phyloP scores from a whole-genome alignment of 768 basidiomycete species.

The Mycena amicta region DNA sequence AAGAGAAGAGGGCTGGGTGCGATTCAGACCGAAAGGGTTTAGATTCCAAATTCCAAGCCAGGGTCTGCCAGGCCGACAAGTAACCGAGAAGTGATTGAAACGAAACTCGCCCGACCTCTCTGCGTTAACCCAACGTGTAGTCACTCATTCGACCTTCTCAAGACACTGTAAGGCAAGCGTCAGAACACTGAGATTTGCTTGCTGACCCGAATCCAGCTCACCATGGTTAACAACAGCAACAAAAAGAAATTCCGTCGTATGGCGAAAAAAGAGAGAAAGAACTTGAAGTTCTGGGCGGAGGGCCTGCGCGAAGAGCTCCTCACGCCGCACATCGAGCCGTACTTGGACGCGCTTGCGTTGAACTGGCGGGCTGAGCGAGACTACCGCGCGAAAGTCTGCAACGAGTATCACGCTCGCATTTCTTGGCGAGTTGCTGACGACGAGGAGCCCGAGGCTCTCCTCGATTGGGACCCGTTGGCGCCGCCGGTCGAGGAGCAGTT shows the following conservation, averaged over 20 bases:
- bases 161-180: not conserved
- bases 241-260: not conserved
- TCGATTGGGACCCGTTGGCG: conserved; percentile 1
- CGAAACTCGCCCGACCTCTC: not conserved
- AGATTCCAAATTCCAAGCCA: too few species aligned
- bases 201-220: not conserved
- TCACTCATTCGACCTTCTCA: not conserved
- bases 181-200: not conserved
- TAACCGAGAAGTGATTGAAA: not conserved
- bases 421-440: not conserved
- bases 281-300: conserved; percentile 3
- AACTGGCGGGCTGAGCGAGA: not conserved
- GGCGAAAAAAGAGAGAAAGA: conserved; percentile 3
- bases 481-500: conserved; percentile 2
- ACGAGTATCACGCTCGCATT: conserved; percentile 2
- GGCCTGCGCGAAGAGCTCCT: conserved; percentile 1
- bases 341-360: not conserved
- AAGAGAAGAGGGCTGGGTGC: not conserved
- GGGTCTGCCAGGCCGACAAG: too few species aligned
- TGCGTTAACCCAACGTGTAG: not conserved
- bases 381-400: not conserved
- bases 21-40: not conserved
- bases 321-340: not conserved
- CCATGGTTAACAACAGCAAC: not conserved
- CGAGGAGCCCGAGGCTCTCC: conserved; percentile 3